Base-by-base conservation (phyloP, 208 protist genomes). In the Borovskyia barvae region DNA sequence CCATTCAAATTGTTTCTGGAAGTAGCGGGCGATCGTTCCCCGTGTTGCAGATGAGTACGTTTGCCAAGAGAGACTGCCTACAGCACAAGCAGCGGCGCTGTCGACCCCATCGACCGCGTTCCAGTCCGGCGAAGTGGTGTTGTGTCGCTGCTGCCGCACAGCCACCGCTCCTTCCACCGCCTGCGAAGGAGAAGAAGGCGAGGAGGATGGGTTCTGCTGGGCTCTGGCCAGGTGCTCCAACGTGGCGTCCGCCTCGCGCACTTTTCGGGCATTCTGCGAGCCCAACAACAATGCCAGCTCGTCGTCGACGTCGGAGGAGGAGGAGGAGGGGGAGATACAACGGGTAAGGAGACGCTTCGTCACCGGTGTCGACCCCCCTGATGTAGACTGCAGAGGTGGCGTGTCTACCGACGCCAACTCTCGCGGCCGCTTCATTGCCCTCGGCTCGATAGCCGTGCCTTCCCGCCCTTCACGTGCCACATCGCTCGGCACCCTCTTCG, bases 241-340 rank as follows among this genome's bases (percentile, higher is more conserved):
- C 29, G 57, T 43, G 22, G 59, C 72, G 22, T 82, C 75, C 20
- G 39, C 56, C 55, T 51, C 43, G 20, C 67, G 64, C 25, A 75
- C 73, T 39, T 72, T 47, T 30, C 61, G 54, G n/a, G 74, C 85
- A 57, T 78, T 56, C 24, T 80, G 59, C 29, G 69, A 72, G 4
- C 85, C 88, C 1, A 94, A 66, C 28, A 94, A 76, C 36, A 94
- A 54, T 1, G 80, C 67, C 20, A 94, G 72, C 28, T 94, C 88
- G 30, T 90, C 84, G 11, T 94, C 88, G 9, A 82, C 81, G 22
- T 82, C 70, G n/a, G n/a, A n/a, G n/a, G n/a, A n/a, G n/a, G n/a
- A n/a, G 11, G 11, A 39, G 54, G 37, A 26, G 29, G 17, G 29
- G 5, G 14, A 12, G 15, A 5, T 17, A 15, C 41, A 42, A 15